Conservation (phyloP, 768 basidiomycete species). For the Dacryopinax primogenitus region DNA sequence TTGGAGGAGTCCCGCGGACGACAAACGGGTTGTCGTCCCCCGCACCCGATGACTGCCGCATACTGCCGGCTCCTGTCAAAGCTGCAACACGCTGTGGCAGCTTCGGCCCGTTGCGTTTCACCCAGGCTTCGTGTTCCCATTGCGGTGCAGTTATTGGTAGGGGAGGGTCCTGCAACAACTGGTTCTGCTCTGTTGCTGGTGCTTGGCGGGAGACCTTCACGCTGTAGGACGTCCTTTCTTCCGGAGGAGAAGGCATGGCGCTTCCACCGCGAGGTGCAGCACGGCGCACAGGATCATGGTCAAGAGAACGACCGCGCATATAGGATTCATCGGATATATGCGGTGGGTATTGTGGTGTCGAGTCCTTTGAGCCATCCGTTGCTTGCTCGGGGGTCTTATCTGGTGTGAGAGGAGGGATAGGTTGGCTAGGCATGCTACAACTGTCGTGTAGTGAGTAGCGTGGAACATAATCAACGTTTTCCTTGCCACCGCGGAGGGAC, state of each 20-base stretch:
- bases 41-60: background rate
- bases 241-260: background rate
- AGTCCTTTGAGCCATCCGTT: background rate
- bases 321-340: too few relatives aligned
- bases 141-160: background rate
- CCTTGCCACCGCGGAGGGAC: background rate
- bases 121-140: background rate
- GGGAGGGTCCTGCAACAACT: background rate
- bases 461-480: background rate
- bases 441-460: background rate
- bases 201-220: background rate
- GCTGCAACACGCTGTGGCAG: background rate
- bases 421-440: background rate
- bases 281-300: background rate
- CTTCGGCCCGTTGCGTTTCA: background rate
- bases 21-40: background rate
- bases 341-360: background rate
- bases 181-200: background rate
- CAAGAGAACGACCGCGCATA: conserved; percentile 4
- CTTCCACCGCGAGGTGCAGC: background rate
- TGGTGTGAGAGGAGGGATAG: conserved; percentile 1
- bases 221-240: background rate
- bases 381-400: conserved; percentile 4
- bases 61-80: background rate
- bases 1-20: background rate